phyloP scores from a whole-genome alignment of 2,329 filamentous ascomycete genomes.

The Orbilia brochopaga region DNA sequence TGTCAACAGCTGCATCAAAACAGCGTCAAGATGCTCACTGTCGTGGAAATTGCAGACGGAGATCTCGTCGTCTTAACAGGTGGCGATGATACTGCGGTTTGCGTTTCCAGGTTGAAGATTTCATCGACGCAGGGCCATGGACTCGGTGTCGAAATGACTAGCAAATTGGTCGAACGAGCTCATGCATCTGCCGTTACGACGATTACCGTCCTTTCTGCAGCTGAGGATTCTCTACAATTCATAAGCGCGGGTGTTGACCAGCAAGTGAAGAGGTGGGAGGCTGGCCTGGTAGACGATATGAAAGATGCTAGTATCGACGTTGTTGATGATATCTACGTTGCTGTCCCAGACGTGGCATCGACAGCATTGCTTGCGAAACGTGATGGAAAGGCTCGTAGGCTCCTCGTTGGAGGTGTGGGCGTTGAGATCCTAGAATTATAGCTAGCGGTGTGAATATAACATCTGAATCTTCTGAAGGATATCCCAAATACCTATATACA shows the following conservation, averaged over 20 bases:
- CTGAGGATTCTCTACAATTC: constrained; percentile 12
- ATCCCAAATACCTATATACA: constrained; percentile 52
- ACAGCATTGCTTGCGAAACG: constrained; percentile 5
- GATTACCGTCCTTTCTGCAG: background rate
- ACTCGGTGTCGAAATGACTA: constrained; percentile 1
- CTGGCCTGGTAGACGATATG: constrained; percentile 14
- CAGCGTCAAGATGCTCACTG: constrained; percentile 70
- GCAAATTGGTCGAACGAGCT: constrained; percentile 19
- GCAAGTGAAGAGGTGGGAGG: constrained; percentile 41
- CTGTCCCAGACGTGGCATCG: constrained; percentile 39
- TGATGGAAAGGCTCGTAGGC: background rate
- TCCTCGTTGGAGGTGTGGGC: constrained; percentile 40
- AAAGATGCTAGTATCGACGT: background rate
- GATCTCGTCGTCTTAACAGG: constrained; percentile 69
- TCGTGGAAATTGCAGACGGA: constrained; percentile 58
- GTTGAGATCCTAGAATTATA: constrained; percentile 40
- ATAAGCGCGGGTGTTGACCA: constrained; percentile 42
- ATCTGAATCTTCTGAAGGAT: no score
- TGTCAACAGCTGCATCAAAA: constrained; percentile 71
- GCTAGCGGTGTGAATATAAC: no score
- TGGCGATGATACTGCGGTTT: constrained; percentile 86
- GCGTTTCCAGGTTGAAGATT: constrained; percentile 17
- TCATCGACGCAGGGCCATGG: no score
- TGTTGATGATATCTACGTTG: constrained; percentile 38
- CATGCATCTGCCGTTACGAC: constrained; percentile 46